phyloP scores from a whole-genome alignment of 2,329 filamentous ascomycete species.

The Achaetomium macrosporum region DNA sequence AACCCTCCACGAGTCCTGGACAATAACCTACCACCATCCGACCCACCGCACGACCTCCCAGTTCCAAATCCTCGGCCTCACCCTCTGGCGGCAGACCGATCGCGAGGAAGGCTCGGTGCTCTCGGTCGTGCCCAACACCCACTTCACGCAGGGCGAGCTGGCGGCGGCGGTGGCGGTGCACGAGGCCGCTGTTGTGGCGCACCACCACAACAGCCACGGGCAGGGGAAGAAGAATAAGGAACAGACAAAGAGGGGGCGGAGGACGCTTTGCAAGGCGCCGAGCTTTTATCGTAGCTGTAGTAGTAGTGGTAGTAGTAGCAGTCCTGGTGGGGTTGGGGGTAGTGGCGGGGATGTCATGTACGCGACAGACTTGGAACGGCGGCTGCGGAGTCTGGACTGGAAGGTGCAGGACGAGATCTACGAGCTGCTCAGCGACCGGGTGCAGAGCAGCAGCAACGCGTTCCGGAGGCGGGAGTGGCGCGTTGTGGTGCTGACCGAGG shows the following conservation, averaged over 20 bases:
- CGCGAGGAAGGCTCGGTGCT: slow-evolving; percentile 19
- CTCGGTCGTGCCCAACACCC: slow-evolving; percentile 19
- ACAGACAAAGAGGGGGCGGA: neutral
- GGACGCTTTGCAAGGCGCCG: neutral
- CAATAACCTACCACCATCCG: slow-evolving; percentile 17
- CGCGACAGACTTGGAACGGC: slow-evolving; percentile 12
- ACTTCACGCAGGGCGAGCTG: slow-evolving; percentile 19
- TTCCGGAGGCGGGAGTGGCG: slow-evolving; percentile 19
- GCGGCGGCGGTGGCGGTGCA: neutral
- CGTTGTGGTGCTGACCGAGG: slow-evolving; percentile 16
- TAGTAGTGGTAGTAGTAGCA: neutral
- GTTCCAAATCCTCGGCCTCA: slow-evolving; percentile 4
- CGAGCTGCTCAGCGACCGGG: slow-evolving; percentile 20
- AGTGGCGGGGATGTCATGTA: neutral
- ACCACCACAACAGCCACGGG: too few relatives aligned
- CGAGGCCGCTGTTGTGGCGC: slow-evolving; percentile 1
- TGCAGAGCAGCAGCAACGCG: slow-evolving; percentile 18
- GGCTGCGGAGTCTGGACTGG: slow-evolving; percentile 21
- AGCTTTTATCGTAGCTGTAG: too few relatives aligned
- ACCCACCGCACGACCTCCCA: neutral
- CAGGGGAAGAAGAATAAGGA: neutral
- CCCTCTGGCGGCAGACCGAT: neutral
- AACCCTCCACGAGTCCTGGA: slow-evolving; percentile 15
- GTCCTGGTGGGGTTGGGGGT: neutral
- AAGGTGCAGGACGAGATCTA: slow-evolving; percentile 23